Base-by-base conservation (phyloP, 2,329 filamentous ascomycete species). In the Fusarium subtropicale region DNA sequence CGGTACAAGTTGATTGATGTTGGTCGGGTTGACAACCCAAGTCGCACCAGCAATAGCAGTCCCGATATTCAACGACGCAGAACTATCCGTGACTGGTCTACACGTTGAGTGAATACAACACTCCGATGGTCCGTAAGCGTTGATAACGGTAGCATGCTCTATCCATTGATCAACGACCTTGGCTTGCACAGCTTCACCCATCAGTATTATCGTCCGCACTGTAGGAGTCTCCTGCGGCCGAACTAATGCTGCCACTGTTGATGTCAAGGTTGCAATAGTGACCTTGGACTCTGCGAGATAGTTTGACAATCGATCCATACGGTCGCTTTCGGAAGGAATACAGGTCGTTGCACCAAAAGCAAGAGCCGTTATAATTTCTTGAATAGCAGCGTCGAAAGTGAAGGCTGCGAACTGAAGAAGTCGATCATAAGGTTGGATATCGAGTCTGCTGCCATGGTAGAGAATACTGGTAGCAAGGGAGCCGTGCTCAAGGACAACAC, bases 161-260 rank as follows among this genome's bases (percentile, higher is more conserved):
- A 42, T 53, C 50, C 50, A 53, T 42, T 33, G 50, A 33, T 53
- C 50, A n/a, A 53, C 36, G 15, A 53, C 50, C 20, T 42, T 42
- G n/a, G 50, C 36, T 33, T 53, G 36, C 28, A 53, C 50, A 26
- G 50, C 36, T n/a, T 53, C 50, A 26, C 50, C 50, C 50, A 53
- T 53, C 9, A 53, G 28, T 7, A 53, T 53, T 42, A 53, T 42
- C 28, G 50, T 53, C 50, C 50, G 48, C 24, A 52, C 48, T 52
- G 48, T 52, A 12, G 48, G 48, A 30, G 48, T 52, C 34, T 52
- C 48, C 24, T 52, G 48, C 18, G 48, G 48, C 24, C 34, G 22
- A 52, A 52, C 48, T 52, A 52, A 52, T 31, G 50, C 50, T 42
- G 50, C 50, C 36, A 53, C 50, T 33, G 50, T 53, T 33, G 50